Evolutionary conservation across 2,329 filamentous ascomycete species (phyloP).

Genomic region (Ceratocystis lukuohia): DNA sequence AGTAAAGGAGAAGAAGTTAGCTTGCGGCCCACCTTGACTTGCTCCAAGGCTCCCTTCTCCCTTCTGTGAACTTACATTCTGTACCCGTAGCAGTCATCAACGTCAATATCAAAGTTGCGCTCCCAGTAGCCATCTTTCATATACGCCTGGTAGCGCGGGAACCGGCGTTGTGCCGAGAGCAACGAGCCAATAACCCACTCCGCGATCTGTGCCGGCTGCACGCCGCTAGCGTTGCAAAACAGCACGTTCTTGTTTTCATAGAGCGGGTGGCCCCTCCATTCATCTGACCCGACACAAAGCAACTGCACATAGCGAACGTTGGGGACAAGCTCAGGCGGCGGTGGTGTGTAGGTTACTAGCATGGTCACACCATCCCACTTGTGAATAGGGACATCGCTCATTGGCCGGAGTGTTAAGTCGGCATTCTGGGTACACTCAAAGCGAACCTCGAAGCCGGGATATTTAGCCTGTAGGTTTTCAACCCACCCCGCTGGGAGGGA

Average conservation of each 20-base stretch:
- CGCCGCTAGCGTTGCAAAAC: conserved; percentile 43
- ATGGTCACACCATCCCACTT: conserved; percentile 39
- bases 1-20: background rate
- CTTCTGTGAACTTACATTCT: conserved; percentile 33
- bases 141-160: conserved; percentile 33
- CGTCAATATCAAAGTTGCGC: conserved; percentile 23
- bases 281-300: conserved; percentile 40
- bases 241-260: conserved; percentile 37
- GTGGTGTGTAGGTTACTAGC: conserved; percentile 34
- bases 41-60: background rate
- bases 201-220: conserved; percentile 45
- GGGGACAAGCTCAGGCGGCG: conserved; percentile 31
- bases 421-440: conserved; percentile 23
- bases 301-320: conserved; percentile 42
- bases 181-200: conserved; percentile 44
- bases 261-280: conserved; percentile 33
- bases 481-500: conserved; percentile 26
- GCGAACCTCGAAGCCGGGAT: conserved; percentile 33
- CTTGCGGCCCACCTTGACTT: background rate
- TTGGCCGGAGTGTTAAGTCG: conserved; percentile 24
- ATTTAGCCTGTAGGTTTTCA: conserved; percentile 29
- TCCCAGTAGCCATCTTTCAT: conserved; percentile 35
- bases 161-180: conserved; percentile 37
- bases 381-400: conserved; percentile 24
- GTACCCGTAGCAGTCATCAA: conserved; percentile 34